Conservation (phyloP, 2,329 filamentous ascomycete species). For the Nigrospora sphaerica region DNA sequence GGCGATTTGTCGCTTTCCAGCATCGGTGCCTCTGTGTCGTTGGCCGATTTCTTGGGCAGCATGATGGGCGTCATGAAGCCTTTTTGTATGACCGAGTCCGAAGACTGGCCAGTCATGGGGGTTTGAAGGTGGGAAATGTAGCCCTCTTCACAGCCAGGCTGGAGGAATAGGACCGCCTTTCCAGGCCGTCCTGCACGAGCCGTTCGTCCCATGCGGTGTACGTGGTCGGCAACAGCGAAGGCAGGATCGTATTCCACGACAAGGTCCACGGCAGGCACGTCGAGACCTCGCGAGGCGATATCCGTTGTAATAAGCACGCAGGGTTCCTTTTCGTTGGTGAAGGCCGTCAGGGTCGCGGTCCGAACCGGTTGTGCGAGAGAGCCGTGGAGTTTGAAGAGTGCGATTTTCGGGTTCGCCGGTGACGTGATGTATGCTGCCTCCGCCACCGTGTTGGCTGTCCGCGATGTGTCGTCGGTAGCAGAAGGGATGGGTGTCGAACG, state of each 20-base stretch:
- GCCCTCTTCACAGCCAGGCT: slow-evolving; percentile 85
- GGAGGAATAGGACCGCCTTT: slow-evolving; percentile 80
- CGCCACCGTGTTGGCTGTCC: slow-evolving; percentile 54
- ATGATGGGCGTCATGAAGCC: slow-evolving; percentile 56
- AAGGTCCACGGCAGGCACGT: slow-evolving; percentile 89
- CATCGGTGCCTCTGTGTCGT: slow-evolving; percentile 52
- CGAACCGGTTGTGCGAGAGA: slow-evolving; percentile 83
- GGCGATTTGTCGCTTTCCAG: slow-evolving; percentile 33
- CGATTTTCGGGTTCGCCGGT: slow-evolving; percentile 64
- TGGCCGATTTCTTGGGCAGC: slow-evolving; percentile 46
- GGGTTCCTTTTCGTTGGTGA: slow-evolving; percentile 65
- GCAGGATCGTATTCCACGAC: slow-evolving; percentile 96
- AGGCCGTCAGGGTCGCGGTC: slow-evolving; percentile 77
- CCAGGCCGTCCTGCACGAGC: slow-evolving; percentile 87
- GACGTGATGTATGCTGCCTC: slow-evolving; percentile 67
- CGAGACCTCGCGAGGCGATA: slow-evolving; percentile 89
- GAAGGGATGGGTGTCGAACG: slow-evolving; percentile 27
- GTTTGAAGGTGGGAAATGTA: slow-evolving; percentile 69
- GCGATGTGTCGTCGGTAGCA: slow-evolving; percentile 17
- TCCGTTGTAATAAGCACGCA: slow-evolving; percentile 89
- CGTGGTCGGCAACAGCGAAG: slow-evolving; percentile 86
- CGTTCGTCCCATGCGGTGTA: slow-evolving; percentile 90
- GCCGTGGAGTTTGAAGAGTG: slow-evolving; percentile 81
- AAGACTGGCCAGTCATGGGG: slow-evolving; percentile 42
- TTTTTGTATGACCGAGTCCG: slow-evolving; percentile 54